Percentiles rank a stretch among this genome's conserved stretches.
phyloP scores from a whole-genome alignment of 1,284 basidiomycete genomes.

The Ganoderma leucocontextum region DNA sequence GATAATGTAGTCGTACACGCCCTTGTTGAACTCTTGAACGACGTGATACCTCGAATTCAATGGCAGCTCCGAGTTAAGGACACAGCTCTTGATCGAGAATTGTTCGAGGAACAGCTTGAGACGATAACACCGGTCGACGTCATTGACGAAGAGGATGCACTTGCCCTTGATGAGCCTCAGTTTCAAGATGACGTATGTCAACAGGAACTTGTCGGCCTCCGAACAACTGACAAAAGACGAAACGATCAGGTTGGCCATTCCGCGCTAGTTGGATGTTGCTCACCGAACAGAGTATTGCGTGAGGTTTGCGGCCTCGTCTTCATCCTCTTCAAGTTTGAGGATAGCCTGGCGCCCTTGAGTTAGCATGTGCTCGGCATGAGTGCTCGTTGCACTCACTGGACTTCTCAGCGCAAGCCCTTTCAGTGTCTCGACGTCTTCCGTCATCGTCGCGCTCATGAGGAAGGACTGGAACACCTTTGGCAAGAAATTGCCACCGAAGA shows the following conservation, averaged over 20 bases:
- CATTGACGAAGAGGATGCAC: conserved; percentile 97
- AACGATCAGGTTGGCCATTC: not conserved
- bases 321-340: conserved; percentile 85
- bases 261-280: conserved; percentile 19
- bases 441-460: conserved; percentile 98
- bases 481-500: conserved; percentile 81
- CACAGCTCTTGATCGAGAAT: conserved; percentile 96
- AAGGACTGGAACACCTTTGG: conserved; percentile 95
- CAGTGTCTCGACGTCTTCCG: conserved; percentile 91
- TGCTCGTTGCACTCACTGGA: conserved; percentile 66
- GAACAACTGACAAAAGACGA: conserved; percentile 64
- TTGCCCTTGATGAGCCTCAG: conserved; percentile 96
- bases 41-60: conserved; percentile 97
- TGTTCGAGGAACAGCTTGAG: conserved; percentile 98
- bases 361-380: not conserved
- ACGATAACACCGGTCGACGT: conserved; percentile 94
- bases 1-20: conserved; percentile 98
- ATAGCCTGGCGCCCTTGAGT: conserved; percentile 63
- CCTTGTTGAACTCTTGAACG: conserved; percentile 99
- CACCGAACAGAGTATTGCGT: conserved; percentile 88
- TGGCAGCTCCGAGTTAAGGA: conserved; percentile 96
- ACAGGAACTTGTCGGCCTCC: conserved; percentile 95
- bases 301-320: conserved; percentile 82
- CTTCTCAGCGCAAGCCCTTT: conserved; percentile 90
- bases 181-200: conserved; percentile 95